Conservation (phyloP, 2,329 filamentous ascomycete species). For the Hymenoscyphus linearis region DNA sequence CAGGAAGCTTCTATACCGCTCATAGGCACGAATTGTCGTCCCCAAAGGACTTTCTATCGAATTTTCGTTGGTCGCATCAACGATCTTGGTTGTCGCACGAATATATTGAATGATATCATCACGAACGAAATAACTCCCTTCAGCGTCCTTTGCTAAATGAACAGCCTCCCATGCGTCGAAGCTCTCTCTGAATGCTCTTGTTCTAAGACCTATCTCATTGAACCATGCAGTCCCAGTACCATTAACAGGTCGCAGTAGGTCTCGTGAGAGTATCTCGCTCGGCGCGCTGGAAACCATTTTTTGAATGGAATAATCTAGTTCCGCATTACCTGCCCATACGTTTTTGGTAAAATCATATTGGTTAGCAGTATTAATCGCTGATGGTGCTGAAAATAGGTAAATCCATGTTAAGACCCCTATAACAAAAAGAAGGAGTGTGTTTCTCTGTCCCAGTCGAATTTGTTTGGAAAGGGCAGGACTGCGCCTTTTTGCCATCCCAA, state of each 20-base stretch:
- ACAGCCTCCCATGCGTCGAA: not conserved
- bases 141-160: not conserved
- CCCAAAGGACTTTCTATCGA: not conserved
- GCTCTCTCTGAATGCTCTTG: not conserved
- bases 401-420: not conserved
- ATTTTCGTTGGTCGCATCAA: not conserved
- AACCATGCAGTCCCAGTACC: not conserved
- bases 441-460: not conserved
- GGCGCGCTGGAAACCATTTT: not conserved
- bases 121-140: not conserved
- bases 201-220: not conserved
- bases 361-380: not conserved
- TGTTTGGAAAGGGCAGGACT: not conserved
- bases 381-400: not conserved
- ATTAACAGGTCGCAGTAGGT: not conserved
- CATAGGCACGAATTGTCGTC: not conserved
- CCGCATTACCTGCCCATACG: too few species aligned
- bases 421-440: not conserved
- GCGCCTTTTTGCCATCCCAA: not conserved
- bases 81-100: not conserved
- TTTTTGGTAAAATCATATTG: too few species aligned
- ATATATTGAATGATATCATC: not conserved
- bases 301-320: not conserved
- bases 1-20: not conserved
- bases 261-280: not conserved